Percentiles rank a stretch among this genome's conserved stretches.
phyloP scores from a whole-genome alignment of 257 asterid species.

The Anisodus tanguticus region DNA sequence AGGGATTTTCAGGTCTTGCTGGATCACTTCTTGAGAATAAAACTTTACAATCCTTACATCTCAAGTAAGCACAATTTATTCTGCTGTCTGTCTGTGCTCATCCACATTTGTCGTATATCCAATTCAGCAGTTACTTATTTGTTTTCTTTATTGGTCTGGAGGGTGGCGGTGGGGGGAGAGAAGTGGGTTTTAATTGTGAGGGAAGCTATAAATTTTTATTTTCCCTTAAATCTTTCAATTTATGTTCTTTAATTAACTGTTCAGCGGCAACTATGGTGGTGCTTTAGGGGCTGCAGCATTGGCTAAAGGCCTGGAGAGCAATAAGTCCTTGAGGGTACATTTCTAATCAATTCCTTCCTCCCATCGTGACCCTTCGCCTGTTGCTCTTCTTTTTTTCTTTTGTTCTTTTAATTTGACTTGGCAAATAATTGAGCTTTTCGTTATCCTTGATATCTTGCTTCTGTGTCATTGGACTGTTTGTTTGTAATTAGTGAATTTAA shows the following conservation, averaged over 20 bases:
- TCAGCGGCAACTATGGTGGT: constrained; percentile 96
- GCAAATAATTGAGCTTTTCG: background rate
- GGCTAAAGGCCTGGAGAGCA: constrained; percentile 91
- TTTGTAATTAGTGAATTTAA: background rate
- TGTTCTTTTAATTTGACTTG: constrained; percentile 2
- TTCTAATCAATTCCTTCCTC: constrained; percentile 25
- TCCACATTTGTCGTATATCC: background rate
- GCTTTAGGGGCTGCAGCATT: constrained; percentile 94
- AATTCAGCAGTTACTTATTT: background rate
- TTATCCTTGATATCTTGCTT: constrained; percentile 12
- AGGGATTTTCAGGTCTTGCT: constrained; percentile 99
- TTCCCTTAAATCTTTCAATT: background rate
- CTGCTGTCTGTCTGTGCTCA: background rate
- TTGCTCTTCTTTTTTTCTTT: background rate
- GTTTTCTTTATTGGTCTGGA: background rate
- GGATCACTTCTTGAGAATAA: constrained; percentile 89
- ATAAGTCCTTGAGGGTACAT: constrained; percentile 80
- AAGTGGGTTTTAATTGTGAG: constrained; percentile 12
- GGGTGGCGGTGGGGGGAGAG: background rate
- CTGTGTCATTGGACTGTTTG: background rate
- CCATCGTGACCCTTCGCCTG: background rate
- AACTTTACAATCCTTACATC: constrained; percentile 66
- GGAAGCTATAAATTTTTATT: background rate
- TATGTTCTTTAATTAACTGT: constrained; percentile 19
- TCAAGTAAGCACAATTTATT: constrained; percentile 56